Conservation (phyloP, 1,139 yeast genomes). For the Scheffersomyces lignicola region DNA sequence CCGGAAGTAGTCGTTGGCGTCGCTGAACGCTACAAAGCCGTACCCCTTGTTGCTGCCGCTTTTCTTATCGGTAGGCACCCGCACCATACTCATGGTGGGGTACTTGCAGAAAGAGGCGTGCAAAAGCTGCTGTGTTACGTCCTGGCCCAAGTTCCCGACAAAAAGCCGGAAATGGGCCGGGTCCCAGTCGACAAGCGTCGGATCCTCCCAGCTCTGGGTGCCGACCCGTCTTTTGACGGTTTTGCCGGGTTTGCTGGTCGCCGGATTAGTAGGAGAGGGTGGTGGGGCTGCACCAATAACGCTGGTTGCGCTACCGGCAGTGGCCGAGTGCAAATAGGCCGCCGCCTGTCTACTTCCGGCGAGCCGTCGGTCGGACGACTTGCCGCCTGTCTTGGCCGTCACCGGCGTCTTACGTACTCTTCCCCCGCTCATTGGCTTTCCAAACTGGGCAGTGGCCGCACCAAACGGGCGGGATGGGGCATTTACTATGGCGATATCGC, state of each 20-base stretch:
- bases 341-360: slow-evolving; percentile 51
- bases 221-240: slow-evolving; percentile 47
- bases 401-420: slow-evolving; percentile 15
- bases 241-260: slow-evolving; percentile 9
- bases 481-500: no score
- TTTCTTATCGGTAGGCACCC: slow-evolving; percentile 51
- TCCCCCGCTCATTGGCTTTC: slow-evolving; percentile 7
- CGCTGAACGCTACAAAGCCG: slow-evolving; percentile 68
- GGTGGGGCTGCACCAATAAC: slow-evolving; percentile 4
- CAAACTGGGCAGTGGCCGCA: slow-evolving; percentile 2
- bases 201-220: slow-evolving; percentile 50
- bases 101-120: slow-evolving; percentile 51
- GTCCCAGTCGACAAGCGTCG: slow-evolving; percentile 55
- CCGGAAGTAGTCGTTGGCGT: slow-evolving; percentile 60
- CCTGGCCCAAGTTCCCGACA: slow-evolving; percentile 73
- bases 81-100: slow-evolving; percentile 51
- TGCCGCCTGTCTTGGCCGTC: slow-evolving; percentile 26
- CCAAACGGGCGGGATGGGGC: no score
- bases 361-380: slow-evolving; percentile 52
- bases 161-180: slow-evolving; percentile 70
- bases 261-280: slow-evolving; percentile 2
- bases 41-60: slow-evolving; percentile 57
- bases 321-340: slow-evolving; percentile 31
- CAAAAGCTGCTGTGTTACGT: slow-evolving; percentile 60
- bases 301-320: not conserved